phyloP scores from a whole-genome alignment of 139 green algal species.

The Volvox africanus region DNA sequence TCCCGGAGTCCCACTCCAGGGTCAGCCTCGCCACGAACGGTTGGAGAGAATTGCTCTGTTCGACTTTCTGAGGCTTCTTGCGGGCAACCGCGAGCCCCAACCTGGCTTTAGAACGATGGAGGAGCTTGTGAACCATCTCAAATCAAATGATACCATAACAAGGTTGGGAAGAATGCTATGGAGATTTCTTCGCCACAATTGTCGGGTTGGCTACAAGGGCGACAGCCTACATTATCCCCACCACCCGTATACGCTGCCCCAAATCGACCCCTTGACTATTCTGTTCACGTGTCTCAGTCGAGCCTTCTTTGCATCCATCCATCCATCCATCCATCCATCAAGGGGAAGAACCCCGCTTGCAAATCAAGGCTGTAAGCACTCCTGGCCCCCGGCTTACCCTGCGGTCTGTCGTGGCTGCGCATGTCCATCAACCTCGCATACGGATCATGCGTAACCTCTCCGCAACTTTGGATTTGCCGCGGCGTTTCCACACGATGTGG shows the following conservation, averaged over 20 bases:
- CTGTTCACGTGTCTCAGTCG: background rate
- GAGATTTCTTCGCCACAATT: background rate
- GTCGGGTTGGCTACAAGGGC: background rate
- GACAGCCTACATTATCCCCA: background rate
- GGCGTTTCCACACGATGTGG: too few relatives aligned
- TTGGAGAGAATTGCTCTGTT: slow-evolving; percentile 35
- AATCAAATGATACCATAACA: background rate
- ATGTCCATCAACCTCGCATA: too few relatives aligned
- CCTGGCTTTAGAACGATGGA: background rate
- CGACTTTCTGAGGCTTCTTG: slow-evolving; percentile 31
- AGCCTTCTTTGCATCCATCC: background rate
- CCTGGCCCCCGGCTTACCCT: too few relatives aligned
- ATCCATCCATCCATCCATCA: background rate
- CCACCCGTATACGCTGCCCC: background rate
- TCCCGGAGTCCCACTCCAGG: too few relatives aligned
- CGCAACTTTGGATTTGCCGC: background rate
- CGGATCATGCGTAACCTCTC: background rate
- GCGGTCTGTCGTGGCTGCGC: too few relatives aligned
- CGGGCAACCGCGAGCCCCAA: background rate
- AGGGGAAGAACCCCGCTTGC: background rate
- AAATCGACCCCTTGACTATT: background rate
- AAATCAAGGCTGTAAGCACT: background rate
- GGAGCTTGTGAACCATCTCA: slow-evolving; percentile 32
- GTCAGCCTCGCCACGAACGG: background rate
- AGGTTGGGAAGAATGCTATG: background rate